Conservation (phyloP, 768 basidiomycete species). For the Leucosporidium scottii region DNA sequence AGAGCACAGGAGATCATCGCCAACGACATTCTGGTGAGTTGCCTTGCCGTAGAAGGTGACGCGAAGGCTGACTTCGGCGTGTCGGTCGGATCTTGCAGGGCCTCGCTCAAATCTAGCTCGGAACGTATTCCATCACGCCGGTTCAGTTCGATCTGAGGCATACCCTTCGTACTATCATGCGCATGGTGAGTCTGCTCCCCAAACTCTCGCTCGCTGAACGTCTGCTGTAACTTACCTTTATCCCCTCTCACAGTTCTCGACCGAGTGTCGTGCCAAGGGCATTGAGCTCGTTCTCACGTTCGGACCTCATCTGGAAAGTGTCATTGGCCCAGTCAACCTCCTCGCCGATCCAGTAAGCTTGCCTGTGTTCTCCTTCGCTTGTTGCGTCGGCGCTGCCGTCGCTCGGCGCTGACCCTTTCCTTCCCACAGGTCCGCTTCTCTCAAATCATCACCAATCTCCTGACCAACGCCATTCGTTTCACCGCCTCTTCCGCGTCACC, state of each 20-base stretch:
- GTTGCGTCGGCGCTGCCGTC: too few species aligned
- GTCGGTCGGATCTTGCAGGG: slow-evolving; percentile 17
- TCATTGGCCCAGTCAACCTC: too few species aligned
- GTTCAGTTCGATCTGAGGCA: slow-evolving; percentile 40
- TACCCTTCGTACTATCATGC: slow-evolving; percentile 39
- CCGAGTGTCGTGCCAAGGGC: slow-evolving; percentile 39
- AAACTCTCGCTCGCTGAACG: too few species aligned
- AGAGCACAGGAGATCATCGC: slow-evolving; percentile 39
- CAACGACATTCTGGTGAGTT: slow-evolving; percentile 37
- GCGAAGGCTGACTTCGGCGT: neutral
- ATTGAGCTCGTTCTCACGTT: slow-evolving; percentile 40
- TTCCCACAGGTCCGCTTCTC: slow-evolving; percentile 37
- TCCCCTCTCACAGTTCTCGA: slow-evolving; percentile 31
- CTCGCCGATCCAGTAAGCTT: too few species aligned
- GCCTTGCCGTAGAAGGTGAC: too few species aligned
- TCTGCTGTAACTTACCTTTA: too few species aligned
- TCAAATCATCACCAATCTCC: slow-evolving; percentile 41
- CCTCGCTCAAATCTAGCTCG: slow-evolving; percentile 38
- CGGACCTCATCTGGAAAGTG: slow-evolving; percentile 23
- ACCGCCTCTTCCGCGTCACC: slow-evolving; percentile 36
- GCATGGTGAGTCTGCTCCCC: slow-evolving; percentile 33
- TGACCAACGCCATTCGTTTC: slow-evolving; percentile 42
- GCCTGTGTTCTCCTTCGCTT: too few species aligned
- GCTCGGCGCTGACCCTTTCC: neutral
- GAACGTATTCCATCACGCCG: slow-evolving; percentile 40